Base-by-base conservation (phyloP, 768 basidiomycete species). In the Glaciozyma antarctica region DNA sequence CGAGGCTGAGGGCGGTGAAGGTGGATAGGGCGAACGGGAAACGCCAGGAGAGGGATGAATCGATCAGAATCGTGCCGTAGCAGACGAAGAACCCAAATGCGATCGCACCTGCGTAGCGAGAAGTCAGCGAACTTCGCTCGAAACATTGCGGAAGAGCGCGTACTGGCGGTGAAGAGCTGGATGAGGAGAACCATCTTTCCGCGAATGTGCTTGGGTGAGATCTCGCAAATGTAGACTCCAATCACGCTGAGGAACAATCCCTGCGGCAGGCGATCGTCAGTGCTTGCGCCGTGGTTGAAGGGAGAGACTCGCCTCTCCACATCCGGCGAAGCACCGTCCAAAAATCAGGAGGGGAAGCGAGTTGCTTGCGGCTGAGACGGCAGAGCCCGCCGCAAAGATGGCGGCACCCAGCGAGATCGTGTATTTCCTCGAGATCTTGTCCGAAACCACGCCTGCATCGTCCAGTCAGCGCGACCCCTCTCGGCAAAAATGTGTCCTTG, bases 351-450 rank as follows among this genome's bases (percentile, higher is more conserved):
- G 72, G 17, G 75, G 68, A 12, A 82, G 75, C 7, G 38, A 34
- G 12, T 21, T 24, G 15, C 41, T 30, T 2, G 30, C 58, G 3
- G 28, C 10, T 22, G 56, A 61, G 19, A 82, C 72, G 32, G 75
- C 77, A 45, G 77, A 77, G 1, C 82, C 81, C 21, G 77, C 44
- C n/a, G 78, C 75, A 63, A 79, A 80, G 24, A 81, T 74, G 30
- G 79, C 62, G 3, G 76, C 77, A 15, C 82, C 81, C 15, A 78
- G 69, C 24, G 80, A 73, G 48, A 82, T 80, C 0, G 78, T 80
- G 63, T 77, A 76, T 45, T 79, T 82, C 60, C 81, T 78, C 41
- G 80, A 81, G 43, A 82, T 77, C 60, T 73, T 71, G 74, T 82
- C 81, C 3, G 81, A 78, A 53, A 82, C 65, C 38, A 41, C 38